Evolutionary conservation across 2,329 filamentous ascomycete genomes (phyloP), one percentile per base, ranked within the genome.

Genomic region (Fusarium miscanthi): DNA sequence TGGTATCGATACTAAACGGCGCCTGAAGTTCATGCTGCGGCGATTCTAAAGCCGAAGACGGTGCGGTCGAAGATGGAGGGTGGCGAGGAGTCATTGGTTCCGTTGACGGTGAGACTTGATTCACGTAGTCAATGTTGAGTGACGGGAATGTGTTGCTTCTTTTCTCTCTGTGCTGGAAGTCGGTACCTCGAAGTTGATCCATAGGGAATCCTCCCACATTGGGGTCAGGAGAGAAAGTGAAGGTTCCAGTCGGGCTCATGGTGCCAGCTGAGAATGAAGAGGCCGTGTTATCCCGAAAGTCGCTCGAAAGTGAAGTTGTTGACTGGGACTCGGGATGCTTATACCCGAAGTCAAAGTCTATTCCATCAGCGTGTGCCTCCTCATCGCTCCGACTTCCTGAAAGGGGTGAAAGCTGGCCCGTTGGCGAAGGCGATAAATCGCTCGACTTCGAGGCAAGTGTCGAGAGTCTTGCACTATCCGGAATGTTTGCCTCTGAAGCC

Each of bases 91-190:
- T 88, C 74, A 85, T 79, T 3, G 85, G 83, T 38, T 88, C 85
- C 10, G 80, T 78, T 19, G 80, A 78, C 13, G 71, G 65, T 21
- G 73, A 66, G 13, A 66, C 70, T 63, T 87, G 86, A 73, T 85
- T 86, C 73, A 87, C 81, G 64, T 86, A 88, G 63, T 88, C 91
- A 48, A 92, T 85, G 61, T 90, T 90, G 45, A 94, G 84, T 48
- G 91, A 90, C 2, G 94, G 94, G 71, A 97, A 94, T 0, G 94
- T 97, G 81, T 97, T 94, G 80, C 93, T 96, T 77, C 94, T 88
- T 65, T 82, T 82, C 60, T 80, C 80, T n/a, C 93, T 93, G 62
- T 94, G 88, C 76, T 92, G 91, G 73, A 91, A 90, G 76, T 89
- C 89, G 59, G 85, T 27, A 63, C 75, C 37, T 79, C 83, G 80